These are phyloP conservation scores for Prunus persica DNA, from an alignment of 306 rosid species.

Conservation along the genomic window DNA sequence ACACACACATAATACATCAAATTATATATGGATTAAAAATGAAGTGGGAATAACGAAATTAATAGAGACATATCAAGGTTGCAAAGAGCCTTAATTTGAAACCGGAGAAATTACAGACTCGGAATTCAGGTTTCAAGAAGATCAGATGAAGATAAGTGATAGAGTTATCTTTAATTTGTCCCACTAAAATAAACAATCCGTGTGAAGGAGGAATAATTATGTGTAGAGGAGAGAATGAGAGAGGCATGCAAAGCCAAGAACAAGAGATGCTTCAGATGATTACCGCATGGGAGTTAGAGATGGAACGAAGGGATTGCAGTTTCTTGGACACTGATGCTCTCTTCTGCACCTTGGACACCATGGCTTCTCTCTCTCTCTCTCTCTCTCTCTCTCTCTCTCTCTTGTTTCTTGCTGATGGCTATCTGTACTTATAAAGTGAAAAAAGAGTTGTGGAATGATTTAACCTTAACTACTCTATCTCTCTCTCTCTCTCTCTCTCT, in stretches of 20 bases:
- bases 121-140: background rate
- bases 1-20: background rate
- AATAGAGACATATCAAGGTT: background rate
- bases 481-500: slow-evolving; percentile 7
- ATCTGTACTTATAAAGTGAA: background rate
- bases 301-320: slow-evolving; percentile 54
- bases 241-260: too few relatives aligned
- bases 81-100: background rate
- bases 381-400: slow-evolving; percentile 19
- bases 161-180: background rate
- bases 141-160: background rate
- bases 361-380: slow-evolving; percentile 16
- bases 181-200: too few relatives aligned
- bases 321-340: slow-evolving; percentile 39
- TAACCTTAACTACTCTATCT: background rate
- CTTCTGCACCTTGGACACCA: slow-evolving; percentile 66
- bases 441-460: background rate
- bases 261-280: background rate
- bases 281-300: slow-evolving; percentile 48
- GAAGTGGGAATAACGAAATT: background rate
- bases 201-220: too few relatives aligned
- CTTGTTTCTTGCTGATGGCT: background rate
- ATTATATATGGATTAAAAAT: background rate
- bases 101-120: background rate
- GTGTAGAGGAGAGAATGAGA: too few relatives aligned